phyloP scores from a whole-genome alignment of 208 protist genomes.

The Giardia muris region DNA sequence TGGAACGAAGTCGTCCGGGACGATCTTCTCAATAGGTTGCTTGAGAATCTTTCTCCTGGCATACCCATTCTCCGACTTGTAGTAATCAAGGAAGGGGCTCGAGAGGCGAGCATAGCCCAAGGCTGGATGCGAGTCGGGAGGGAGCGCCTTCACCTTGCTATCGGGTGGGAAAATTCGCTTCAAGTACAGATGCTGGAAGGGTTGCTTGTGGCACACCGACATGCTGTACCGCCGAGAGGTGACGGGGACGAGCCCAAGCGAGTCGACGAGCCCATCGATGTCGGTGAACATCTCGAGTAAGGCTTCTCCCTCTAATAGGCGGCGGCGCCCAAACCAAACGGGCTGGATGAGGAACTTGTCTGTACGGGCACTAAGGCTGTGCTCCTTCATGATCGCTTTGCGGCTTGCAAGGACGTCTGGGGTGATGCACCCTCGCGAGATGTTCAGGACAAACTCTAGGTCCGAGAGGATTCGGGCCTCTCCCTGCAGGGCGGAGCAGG shows the following conservation, averaged over 20 bases:
- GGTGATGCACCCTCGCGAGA: not conserved
- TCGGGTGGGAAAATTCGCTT: not conserved
- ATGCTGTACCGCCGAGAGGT: not conserved
- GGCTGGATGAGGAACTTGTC: not conserved
- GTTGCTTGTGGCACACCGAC: not conserved
- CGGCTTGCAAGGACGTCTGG: not conserved
- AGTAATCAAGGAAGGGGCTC: not conserved
- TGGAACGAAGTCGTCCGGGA: not conserved
- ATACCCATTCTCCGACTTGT: not conserved
- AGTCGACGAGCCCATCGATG: not conserved
- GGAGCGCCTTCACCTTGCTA: not conserved
- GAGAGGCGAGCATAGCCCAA: not conserved
- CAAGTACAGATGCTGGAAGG: not conserved
- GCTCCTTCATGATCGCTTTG: not conserved
- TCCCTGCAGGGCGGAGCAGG: not conserved
- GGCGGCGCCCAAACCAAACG: not conserved
- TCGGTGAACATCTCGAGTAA: not conserved
- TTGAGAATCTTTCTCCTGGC: not conserved
- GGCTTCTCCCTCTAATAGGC: not conserved
- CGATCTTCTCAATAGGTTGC: not conserved
- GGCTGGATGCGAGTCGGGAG: not conserved
- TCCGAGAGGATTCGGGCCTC: not conserved
- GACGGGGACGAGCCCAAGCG: not conserved
- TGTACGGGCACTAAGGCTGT: not conserved
- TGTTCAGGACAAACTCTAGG: conserved; percentile 4